Percentiles rank a stretch among this genome's conserved stretches.
Evolutionary conservation across 75 land plant species (phyloP).

Genomic region (Sequoia sempervirens): DNA sequence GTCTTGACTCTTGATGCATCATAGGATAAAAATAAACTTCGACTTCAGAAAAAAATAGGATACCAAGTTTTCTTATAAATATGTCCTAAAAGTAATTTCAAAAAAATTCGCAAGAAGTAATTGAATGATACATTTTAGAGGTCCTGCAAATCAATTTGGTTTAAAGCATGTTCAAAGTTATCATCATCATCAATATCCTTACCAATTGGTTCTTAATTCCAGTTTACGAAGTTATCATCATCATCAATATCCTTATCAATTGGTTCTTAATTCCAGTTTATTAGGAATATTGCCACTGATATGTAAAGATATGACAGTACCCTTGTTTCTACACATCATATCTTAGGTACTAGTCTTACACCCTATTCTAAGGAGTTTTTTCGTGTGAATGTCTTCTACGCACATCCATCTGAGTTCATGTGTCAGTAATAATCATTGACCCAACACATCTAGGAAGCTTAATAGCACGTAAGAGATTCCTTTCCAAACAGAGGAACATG

Average conservation of each 20-base stretch:
- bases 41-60: neutral
- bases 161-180: no score
- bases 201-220: neutral
- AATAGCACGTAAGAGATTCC: neutral
- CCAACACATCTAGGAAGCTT: neutral
- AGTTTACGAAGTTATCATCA: neutral
- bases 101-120: neutral
- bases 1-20: neutral
- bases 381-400: neutral
- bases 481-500: neutral
- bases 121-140: no score
- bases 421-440: neutral
- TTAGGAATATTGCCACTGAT: neutral
- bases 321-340: neutral
- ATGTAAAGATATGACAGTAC: neutral
- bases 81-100: neutral
- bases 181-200: neutral
- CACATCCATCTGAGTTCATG: neutral
- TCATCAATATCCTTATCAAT: neutral
- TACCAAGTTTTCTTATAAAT: neutral
- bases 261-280: neutral
- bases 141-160: no score
- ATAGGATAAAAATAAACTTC: neutral
- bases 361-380: neutral
- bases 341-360: neutral